Evolutionary conservation across 2,329 filamentous ascomycete genomes (phyloP).

Genomic region (Trichoderma hamatum): DNA sequence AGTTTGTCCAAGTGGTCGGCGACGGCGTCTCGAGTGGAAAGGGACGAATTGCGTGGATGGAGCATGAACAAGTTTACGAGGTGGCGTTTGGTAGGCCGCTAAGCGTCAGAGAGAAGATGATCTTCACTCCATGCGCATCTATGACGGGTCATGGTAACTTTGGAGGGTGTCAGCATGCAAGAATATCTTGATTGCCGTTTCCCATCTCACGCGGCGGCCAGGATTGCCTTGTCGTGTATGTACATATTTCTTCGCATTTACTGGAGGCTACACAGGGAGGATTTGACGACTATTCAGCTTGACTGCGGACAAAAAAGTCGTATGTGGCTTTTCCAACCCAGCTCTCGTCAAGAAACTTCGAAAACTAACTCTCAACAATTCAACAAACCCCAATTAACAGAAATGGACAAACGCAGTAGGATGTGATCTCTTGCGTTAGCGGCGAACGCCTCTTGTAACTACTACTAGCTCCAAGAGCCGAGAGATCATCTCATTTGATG

Average conservation of each 20-base stretch:
- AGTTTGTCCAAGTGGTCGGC: conserved; percentile 3
- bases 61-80: background rate
- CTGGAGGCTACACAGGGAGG: background rate
- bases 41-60: background rate
- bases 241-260: background rate
- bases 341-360: background rate
- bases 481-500: conserved; percentile 1
- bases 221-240: background rate
- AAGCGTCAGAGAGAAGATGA: background rate
- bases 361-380: background rate
- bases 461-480: background rate
- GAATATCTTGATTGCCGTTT: background rate
- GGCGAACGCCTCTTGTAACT: conserved; percentile 6
- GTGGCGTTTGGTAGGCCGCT: conserved; percentile 12
- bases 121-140: background rate
- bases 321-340: background rate
- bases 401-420: background rate
- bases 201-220: background rate
- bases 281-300: background rate
- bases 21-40: background rate
- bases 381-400: background rate
- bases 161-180: background rate
- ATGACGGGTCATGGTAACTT: conserved; percentile 6
- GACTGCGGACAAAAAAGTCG: too few species aligned
- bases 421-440: conserved; percentile 18